Evolutionary conservation across 2,329 filamentous ascomycete species (phyloP).

Genomic region (Talaromyces sp.): DNA sequence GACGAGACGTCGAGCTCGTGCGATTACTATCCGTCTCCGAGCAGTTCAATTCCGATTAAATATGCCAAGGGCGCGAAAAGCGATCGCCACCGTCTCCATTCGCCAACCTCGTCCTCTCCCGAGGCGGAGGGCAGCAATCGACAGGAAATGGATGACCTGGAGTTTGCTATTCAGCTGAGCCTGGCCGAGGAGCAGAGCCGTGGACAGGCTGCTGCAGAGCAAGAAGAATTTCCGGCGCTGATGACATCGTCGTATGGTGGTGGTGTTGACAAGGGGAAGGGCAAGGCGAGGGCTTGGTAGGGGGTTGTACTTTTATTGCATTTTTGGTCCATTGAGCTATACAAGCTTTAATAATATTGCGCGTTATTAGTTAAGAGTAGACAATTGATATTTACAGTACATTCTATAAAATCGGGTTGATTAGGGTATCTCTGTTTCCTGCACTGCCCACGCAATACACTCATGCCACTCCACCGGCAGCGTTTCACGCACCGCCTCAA

Average conservation of each 20-base stretch:
- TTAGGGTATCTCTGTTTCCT: background rate
- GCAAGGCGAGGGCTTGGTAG: constrained; percentile 17
- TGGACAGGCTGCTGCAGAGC: constrained; percentile 17
- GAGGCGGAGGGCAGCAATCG: constrained; percentile 34
- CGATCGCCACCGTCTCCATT: constrained; percentile 12
- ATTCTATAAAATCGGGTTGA: background rate
- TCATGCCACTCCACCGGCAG: constrained; percentile 7
- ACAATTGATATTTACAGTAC: background rate
- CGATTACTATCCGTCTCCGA: constrained; percentile 13
- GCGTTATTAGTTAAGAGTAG: background rate
- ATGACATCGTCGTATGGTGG: constrained; percentile 16
- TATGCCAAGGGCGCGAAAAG: constrained; percentile 25
- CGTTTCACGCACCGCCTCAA: constrained; percentile 5
- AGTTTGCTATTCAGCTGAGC: constrained; percentile 59
- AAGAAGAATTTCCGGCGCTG: constrained; percentile 29
- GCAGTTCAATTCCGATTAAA: constrained; percentile 29
- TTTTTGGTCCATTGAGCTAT: background rate
- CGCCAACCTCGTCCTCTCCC: constrained; percentile 5
- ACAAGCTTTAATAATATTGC: background rate
- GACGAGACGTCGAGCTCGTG: constrained; percentile 23
- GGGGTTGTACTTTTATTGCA: background rate
- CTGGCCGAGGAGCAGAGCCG: constrained; percentile 54
- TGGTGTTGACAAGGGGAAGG: constrained; percentile 30
- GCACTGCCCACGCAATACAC: constrained; percentile 5
- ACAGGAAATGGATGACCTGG: constrained; percentile 52